Conservation (phyloP, 2,329 filamentous ascomycete genomes). For the Sporothrix brasiliensis region DNA sequence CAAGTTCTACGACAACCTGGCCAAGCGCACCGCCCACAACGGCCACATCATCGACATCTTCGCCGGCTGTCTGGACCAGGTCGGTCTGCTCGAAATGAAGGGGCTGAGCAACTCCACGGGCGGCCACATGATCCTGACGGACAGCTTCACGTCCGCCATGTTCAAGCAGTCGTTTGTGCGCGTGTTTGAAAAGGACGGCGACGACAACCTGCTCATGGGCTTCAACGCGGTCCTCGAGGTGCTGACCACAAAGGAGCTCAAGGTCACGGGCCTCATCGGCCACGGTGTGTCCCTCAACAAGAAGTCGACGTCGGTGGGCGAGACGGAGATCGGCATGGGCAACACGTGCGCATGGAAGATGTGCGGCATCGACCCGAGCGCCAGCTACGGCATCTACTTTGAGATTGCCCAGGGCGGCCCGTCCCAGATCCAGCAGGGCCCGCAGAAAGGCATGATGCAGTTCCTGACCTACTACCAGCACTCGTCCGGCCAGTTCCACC, state of each 20-base stretch:
- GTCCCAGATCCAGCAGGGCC: conserved; percentile 74
- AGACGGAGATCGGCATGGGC: conserved; percentile 97
- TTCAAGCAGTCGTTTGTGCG: conserved; percentile 98
- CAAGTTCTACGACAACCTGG: conserved; percentile 95
- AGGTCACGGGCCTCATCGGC: conserved; percentile 95
- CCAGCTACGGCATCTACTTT: conserved; percentile 96
- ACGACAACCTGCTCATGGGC: conserved; percentile 94
- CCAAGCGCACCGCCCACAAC: conserved; percentile 93
- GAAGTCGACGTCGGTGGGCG: conserved; percentile 93
- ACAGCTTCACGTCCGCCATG: conserved; percentile 98
- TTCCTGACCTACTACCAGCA: conserved; percentile 99
- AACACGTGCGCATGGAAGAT: conserved; percentile 99
- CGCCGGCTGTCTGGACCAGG: conserved; percentile 94
- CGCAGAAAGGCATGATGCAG: conserved; percentile 94
- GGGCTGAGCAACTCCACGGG: conserved; percentile 93
- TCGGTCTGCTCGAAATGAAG: conserved; percentile 97
- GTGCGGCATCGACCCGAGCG: conserved; percentile 93
- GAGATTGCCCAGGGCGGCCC: conserved; percentile 95
- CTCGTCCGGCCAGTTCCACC: conserved; percentile 91
- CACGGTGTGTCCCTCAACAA: conserved; percentile 97
- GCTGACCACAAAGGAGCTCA: conserved; percentile 94
- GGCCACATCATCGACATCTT: conserved; percentile 98
- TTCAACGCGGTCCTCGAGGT: conserved; percentile 98
- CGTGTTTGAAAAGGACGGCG: conserved; percentile 93
- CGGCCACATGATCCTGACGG: conserved; percentile 96